Percentiles rank a stretch among this genome's conserved stretches.
Conservation (phyloP, 129 eudicot genomes). For the Chrysanthemum lavandulifolium region DNA sequence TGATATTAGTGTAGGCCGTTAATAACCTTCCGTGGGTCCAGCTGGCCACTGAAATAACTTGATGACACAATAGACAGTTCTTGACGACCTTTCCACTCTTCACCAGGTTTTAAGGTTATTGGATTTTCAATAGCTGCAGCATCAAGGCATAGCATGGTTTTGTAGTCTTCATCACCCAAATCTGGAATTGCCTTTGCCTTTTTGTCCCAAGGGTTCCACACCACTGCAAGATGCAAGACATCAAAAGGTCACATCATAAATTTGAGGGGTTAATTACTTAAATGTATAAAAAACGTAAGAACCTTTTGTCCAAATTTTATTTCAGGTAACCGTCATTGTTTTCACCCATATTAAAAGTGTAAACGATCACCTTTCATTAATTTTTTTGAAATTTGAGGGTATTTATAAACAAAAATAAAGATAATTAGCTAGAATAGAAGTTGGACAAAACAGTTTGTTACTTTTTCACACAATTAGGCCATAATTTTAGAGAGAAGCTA, state of each 20-base stretch:
- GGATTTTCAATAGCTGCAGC: constrained; percentile 76
- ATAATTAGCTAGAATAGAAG: neutral
- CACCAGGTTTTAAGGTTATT: constrained; percentile 62
- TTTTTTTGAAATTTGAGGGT: neutral
- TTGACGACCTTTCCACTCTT: constrained; percentile 90
- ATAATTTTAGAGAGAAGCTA: neutral
- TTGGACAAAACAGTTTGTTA: neutral
- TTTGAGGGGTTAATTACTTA: neutral
- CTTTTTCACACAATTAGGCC: neutral
- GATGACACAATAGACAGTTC: constrained; percentile 75
- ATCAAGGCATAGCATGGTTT: constrained; percentile 75
- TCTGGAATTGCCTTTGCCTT: constrained; percentile 74
- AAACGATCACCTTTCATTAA: no score
- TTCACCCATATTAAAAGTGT: neutral
- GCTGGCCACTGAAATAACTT: constrained; percentile 84
- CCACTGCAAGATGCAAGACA: constrained; percentile 37
- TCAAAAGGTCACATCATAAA: neutral
- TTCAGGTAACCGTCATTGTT: neutral
- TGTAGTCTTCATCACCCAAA: constrained; percentile 79
- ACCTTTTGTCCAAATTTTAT: no score
- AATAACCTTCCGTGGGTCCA: constrained; percentile 77
- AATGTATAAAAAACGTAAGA: neutral
- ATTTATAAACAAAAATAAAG: neutral
- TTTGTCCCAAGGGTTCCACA: constrained; percentile 98
- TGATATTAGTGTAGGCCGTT: constrained; percentile 38